Percentiles rank a stretch among this genome's conserved stretches.
phyloP scores from a whole-genome alignment of 257 asterid species.

The Salvia rosmarinus region DNA sequence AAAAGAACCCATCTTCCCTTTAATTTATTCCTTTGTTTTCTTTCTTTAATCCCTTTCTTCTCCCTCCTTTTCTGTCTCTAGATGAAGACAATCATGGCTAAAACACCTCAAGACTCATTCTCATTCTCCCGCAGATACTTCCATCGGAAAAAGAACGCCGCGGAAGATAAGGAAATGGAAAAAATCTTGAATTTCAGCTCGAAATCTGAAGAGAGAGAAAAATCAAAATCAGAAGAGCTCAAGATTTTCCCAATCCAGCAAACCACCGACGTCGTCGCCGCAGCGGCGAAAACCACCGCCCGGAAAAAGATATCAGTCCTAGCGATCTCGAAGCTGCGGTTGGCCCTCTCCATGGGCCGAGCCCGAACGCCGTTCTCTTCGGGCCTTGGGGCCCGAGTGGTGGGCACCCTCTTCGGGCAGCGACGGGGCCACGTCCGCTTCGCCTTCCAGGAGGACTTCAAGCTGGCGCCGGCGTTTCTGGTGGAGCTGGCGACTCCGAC shows the following conservation, averaged over 20 bases:
- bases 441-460: constrained; percentile 74
- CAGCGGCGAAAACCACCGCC: constrained; percentile 18
- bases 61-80: background rate
- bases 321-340: constrained; percentile 58
- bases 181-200: constrained; percentile 48
- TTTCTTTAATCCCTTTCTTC: constrained; percentile 21
- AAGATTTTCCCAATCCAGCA: constrained; percentile 36
- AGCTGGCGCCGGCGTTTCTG: constrained; percentile 54
- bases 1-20: constrained; percentile 36
- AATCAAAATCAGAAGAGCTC: constrained; percentile 27
- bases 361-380: constrained; percentile 44
- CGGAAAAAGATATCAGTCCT: constrained; percentile 45
- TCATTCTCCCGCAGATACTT: constrained; percentile 84
- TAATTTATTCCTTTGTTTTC: constrained; percentile 21
- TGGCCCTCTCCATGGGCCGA: constrained; percentile 51
- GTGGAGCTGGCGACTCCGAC: constrained; percentile 82
- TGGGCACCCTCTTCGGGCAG: constrained; percentile 80
- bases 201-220: constrained; percentile 34
- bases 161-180: constrained; percentile 42
- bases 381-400: constrained; percentile 60
- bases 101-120: constrained; percentile 67
- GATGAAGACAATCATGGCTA: constrained; percentile 80
- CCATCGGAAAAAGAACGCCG: constrained; percentile 58
- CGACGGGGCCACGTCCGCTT: constrained; percentile 82
- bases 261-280: constrained; percentile 17